Percentiles rank a stretch among this genome's conserved stretches.
phyloP scores from a whole-genome alignment of 352 stramenopile genomes.

The Globisporangium nagaii region DNA sequence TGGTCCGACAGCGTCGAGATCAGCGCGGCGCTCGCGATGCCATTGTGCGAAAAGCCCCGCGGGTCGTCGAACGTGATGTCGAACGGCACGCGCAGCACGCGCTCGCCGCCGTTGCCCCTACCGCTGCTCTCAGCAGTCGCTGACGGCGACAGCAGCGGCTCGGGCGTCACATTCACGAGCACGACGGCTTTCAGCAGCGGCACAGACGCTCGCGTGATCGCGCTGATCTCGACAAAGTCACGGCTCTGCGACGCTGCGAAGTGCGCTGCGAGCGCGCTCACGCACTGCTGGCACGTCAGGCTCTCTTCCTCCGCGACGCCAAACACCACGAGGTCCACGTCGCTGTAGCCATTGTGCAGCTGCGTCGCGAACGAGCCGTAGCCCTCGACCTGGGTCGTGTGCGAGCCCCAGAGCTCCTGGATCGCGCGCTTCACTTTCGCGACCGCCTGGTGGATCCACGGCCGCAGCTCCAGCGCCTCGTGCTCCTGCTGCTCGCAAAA shows the following conservation, averaged over 20 bases:
- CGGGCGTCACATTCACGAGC: conserved; percentile 11
- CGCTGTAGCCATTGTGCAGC: conserved; percentile 57
- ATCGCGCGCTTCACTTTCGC: conserved; percentile 37
- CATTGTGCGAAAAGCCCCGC: conserved; percentile 48
- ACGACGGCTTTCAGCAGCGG: conserved; percentile 78
- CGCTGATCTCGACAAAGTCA: conserved; percentile 52
- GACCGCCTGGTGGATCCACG: conserved; percentile 54
- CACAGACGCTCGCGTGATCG: conserved; percentile 64
- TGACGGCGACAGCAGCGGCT: not conserved
- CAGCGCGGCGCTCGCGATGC: conserved; percentile 68
- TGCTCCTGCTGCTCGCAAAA: conserved; percentile 47
- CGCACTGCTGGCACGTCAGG: conserved; percentile 50
- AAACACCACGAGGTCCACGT: conserved; percentile 82
- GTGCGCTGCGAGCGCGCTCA: conserved; percentile 26
- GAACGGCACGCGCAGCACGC: conserved; percentile 46
- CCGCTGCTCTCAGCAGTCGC: not conserved
- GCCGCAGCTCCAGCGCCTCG: conserved; percentile 25
- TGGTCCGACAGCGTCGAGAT: conserved; percentile 51
- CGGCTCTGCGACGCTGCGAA: conserved; percentile 9
- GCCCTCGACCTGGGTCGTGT: conserved; percentile 37
- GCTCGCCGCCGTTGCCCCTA: not conserved
- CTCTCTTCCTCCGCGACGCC: conserved; percentile 41
- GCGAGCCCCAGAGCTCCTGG: conserved; percentile 35
- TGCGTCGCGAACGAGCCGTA: conserved; percentile 75
- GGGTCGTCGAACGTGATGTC: conserved; percentile 85